A percentile compares a stretch with the other conserved stretches of the same genome.
These are phyloP conservation scores for Coemansia brasiliensis DNA, from an alignment of 192 early-diverging fungal genomes.

Conservation along the genomic window DNA sequence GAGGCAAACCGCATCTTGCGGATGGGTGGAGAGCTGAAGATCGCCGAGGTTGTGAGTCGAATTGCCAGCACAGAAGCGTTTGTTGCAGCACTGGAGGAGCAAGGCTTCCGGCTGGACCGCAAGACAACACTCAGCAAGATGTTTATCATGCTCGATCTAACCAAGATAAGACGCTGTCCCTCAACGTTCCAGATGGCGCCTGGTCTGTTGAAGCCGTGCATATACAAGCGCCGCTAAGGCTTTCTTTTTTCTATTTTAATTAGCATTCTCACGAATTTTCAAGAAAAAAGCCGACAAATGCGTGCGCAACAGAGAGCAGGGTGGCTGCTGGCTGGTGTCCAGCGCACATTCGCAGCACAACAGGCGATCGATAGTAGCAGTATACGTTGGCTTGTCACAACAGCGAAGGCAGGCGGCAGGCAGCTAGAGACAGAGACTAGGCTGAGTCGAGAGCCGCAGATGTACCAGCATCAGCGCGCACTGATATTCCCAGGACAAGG, in stretches of 20 bases:
- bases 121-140: conserved; percentile 89
- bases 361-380: neutral
- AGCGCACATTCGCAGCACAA: conserved; percentile 2
- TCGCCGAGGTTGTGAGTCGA: conserved; percentile 93
- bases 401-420: neutral
- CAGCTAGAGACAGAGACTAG: neutral
- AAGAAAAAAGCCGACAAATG: neutral
- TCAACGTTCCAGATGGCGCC: conserved; percentile 19
- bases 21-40: conserved; percentile 82
- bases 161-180: conserved; percentile 51
- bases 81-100: conserved; percentile 63
- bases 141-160: conserved; percentile 90
- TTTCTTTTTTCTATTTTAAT: neutral
- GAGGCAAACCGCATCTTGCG: conserved; percentile 84
- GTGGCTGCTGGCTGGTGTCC: neutral
- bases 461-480: conserved; percentile 45
- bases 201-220: conserved; percentile 59
- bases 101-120: conserved; percentile 75
- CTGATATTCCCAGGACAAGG: conserved; percentile 67
- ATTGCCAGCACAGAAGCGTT: conserved; percentile 80
- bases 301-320: neutral
- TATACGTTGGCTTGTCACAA: neutral
- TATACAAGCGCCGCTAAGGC: conserved; percentile 57
- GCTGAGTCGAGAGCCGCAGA: conserved; percentile 16
- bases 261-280: neutral